These are phyloP conservation scores for Sphaerosporella brunnea DNA, from an alignment of 495 filamentous ascomycete genomes.

Conservation along the genomic window DNA sequence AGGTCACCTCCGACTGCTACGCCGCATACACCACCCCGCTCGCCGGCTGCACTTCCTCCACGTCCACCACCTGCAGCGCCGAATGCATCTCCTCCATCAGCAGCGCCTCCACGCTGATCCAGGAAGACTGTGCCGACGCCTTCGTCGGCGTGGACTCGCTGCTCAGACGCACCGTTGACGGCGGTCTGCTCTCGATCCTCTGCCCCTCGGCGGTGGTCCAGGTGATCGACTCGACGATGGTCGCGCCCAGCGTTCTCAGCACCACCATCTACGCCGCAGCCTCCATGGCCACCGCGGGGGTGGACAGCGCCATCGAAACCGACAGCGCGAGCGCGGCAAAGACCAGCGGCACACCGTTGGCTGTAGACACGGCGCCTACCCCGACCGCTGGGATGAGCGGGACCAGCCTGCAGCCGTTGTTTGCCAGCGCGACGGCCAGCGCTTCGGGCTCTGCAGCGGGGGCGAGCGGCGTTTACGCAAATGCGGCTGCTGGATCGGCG, in stretches of 20 bases:
- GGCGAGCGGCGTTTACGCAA: neutral
- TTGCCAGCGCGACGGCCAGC: neutral
- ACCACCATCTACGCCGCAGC: neutral
- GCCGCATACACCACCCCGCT: neutral
- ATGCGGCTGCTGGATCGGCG: too few relatives aligned
- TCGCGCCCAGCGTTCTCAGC: neutral
- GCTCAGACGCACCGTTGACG: neutral
- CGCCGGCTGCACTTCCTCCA: neutral
- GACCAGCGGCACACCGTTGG: neutral
- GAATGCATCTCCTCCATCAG: neutral
- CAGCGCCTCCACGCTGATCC: neutral
- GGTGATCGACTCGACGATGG: neutral
- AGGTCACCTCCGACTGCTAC: neutral
- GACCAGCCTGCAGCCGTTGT: neutral
- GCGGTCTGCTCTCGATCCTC: neutral
- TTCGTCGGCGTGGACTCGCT: constrained; percentile 2
- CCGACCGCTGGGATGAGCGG: neutral
- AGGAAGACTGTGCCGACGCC: neutral
- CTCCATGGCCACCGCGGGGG: neutral
- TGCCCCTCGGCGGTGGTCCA: neutral
- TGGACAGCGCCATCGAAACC: neutral
- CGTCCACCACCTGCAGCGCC: neutral
- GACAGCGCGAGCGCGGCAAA: neutral
- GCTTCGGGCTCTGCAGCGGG: neutral
- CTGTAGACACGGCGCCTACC: neutral